Base-by-base conservation (phyloP, 176 grass and related monocot genomes). In the Musa beccarii region DNA sequence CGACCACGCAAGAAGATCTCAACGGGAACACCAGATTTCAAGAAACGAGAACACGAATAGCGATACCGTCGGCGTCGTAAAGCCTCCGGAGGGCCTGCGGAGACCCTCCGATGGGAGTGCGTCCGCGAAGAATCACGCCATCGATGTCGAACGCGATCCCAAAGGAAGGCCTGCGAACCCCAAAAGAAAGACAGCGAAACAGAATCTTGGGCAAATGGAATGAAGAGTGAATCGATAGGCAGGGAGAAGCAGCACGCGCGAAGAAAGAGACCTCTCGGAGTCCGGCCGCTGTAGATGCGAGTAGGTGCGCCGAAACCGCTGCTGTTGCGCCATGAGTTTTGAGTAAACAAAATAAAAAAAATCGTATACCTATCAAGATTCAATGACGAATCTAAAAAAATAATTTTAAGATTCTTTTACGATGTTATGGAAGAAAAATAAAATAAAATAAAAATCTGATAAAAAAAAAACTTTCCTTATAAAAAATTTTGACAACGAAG, bases 121-220 rank as follows among this genome's bases (percentile, higher is more conserved):
- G 72, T 9, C 94, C 94, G 52, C 90, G 88, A 63, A 98, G 84
- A 65, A 98, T 89, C 14, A 91, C 94, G 50, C 90, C 94, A 43
- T 98, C 94, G 29, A 98, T 98, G 74, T 98, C 94, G 79, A 97
- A 98, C 1, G 94, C 90, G 75, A 93, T 91, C 56, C 88, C 90
- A 52, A 93, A 98, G 67, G 88, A 84, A 51, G 87, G 86, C 64
- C 85, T 87, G 10, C 50, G 12, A 50, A 77, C 62, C 10, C 10
- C 29, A 29, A 29, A 29, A 29, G 34, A 43, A 43, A 4, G 43
- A 71, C 17, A 11, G 14, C 9, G 21, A 25, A 76, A 50, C 51
- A 78, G 2, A 77, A 13, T 65, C 11, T 21, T 53, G 43, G 9
- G 34, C 43, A 20, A 73, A 83, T 17, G 21, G 63, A 73, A 26